phyloP scores from a whole-genome alignment of 176 grass and related monocot species.

The Thinopyrum elongatum region DNA sequence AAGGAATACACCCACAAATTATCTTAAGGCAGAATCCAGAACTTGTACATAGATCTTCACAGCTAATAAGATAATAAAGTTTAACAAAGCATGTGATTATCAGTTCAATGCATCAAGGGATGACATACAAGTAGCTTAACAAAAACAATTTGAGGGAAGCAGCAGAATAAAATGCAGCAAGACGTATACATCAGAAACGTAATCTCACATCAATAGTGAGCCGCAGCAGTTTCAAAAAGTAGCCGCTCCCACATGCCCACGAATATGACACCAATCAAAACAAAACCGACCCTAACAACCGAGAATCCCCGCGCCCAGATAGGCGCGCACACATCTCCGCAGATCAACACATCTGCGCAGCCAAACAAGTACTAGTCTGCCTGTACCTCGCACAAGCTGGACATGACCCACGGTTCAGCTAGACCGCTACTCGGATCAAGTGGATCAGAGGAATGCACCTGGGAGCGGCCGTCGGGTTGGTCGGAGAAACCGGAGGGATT shows the following conservation, averaged over 20 bases:
- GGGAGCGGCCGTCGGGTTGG: slow-evolving; percentile 53
- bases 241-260: neutral
- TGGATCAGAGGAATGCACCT: slow-evolving; percentile 33
- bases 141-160: neutral
- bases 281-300: neutral
- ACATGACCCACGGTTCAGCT: neutral
- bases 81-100: neutral
- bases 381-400: neutral
- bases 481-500: slow-evolving; percentile 60
- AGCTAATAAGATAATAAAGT: neutral
- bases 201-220: neutral
- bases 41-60: too few relatives aligned
- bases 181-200: neutral
- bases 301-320: neutral
- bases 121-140: neutral
- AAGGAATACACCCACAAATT: neutral
- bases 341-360: neutral
- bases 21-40: neutral
- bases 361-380: neutral
- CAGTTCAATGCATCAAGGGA: neutral
- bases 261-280: neutral
- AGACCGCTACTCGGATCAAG: neutral
- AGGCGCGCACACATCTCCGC: neutral
- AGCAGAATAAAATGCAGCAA: neutral
- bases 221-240: neutral